Base-by-base conservation (phyloP, 345 rosid species). In the Syzygium jambos region DNA sequence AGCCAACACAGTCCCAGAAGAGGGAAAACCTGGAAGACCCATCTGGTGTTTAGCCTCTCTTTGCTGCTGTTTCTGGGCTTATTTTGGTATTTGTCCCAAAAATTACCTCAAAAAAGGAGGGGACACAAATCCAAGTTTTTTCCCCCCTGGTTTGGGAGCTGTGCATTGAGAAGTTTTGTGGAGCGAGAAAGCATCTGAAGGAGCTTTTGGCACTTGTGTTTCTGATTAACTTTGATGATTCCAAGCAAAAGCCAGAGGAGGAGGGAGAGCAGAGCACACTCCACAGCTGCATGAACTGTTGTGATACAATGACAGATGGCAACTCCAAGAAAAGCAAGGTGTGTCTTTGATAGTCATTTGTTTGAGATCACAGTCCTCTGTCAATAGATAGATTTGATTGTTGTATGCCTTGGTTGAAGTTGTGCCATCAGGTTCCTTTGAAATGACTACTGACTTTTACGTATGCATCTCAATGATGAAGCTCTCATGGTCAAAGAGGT, bases 401-500 rank as follows among this genome's bases (percentile, higher is more conserved):
- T 19, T 23, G 87, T n/a, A 63, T 30, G 17, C n/a, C 51, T 56
- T 6, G n/a, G 53, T 16, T 23, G 41, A 86, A 38, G 77, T 56
- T 53, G 51, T 55, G 59, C 49, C 80, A 19, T 73, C 82, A 43
- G 27, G 49, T 73, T 73, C 82, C 82, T 73, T 73, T 73, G 82
- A 73, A 73, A 19, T 73, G 25, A 73, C 82, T 27, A 2, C 12
- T 86, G 83, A 73, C 56, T 52, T 68, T 51, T 57, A 41, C 51
- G 82, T 29, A 4, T 57, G 11, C 65, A 78, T 85, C 59, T 53
- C 77, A 84, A 78, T 91, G 90, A 85, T 93, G 92, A 94, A 98
- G 99, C 91, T 98, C 90, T 94, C 99, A 34, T 98, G 99, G 99
- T 94, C 99, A 85, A 96, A 95, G 90, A 96, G 93, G 91, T 93